A percentile compares a stretch with the other conserved stretches of the same genome.
phyloP scores from a whole-genome alignment of 116 monocot species.

The Dioscorea cayenensis region DNA sequence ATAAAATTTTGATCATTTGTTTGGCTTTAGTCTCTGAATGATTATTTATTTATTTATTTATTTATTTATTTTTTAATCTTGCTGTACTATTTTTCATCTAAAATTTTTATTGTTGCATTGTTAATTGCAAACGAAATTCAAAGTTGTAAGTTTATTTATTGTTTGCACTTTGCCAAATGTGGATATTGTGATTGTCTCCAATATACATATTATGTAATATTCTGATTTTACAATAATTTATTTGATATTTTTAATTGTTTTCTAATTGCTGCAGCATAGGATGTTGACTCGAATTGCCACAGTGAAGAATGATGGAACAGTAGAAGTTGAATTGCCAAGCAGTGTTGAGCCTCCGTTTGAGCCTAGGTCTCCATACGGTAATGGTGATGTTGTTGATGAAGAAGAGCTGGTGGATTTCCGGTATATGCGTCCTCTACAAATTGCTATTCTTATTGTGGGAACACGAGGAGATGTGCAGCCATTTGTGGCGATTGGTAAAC shows the following conservation, averaged over 20 bases:
- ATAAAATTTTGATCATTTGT: neutral
- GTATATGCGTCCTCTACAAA: conserved; percentile 69
- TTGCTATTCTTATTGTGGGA: conserved; percentile 97
- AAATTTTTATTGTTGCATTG: neutral
- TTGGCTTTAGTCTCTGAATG: too few species aligned
- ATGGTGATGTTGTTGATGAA: conserved; percentile 37
- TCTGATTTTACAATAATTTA: neutral
- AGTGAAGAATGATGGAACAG: conserved; percentile 74
- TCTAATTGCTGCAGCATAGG: conserved; percentile 37
- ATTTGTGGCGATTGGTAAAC: conserved; percentile 97
- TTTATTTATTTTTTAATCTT: too few species aligned
- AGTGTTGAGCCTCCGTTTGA: conserved; percentile 41
- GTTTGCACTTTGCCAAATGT: too few species aligned
- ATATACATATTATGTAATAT: too few species aligned
- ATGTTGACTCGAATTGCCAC: conserved; percentile 83
- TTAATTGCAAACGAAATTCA: neutral
- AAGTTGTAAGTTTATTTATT: too few species aligned
- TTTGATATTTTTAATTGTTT: neutral
- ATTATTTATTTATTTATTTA: too few species aligned
- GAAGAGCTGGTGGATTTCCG: conserved; percentile 44
- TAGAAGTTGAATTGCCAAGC: conserved; percentile 74
- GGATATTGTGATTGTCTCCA: too few species aligned
- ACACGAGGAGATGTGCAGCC: conserved; percentile 98
- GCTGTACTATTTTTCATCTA: too few species aligned
- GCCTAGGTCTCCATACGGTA: conserved; percentile 29